Base-by-base conservation (phyloP, 257 asterid species). In the Solanum stenotomum region DNA sequence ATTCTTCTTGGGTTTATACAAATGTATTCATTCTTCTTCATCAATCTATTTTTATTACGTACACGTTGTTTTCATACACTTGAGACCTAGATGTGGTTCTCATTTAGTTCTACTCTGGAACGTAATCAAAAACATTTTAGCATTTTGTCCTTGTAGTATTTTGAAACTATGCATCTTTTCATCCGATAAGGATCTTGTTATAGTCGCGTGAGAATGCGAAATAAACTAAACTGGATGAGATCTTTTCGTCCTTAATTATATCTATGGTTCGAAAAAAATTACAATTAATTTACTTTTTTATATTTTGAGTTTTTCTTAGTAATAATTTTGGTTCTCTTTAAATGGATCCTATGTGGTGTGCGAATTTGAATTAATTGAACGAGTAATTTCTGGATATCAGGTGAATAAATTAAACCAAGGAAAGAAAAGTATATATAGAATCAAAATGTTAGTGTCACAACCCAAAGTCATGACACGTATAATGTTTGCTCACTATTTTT, bases 1-100 rank as follows among this genome's bases (percentile, higher is more conserved):
- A 91, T 92, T 92, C 89, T 89, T 76, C 89, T 90, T 92, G 94
- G 88, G 84, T 87, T 74, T 85, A 88, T 89, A 88, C 44, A 33
- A 72, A 72, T 35, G 44, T 34, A 61, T 76, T n/a, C 38, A 56
- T 76, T 84, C 70, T 31, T 20, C 12, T 56, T 87, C 31, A 18
- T 74, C 18, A n/a, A 44, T 42, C 44, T 75, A 52, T 27, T 37
- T 65, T 65, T n/a, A 11, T 70, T 59, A 31, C 85, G 22, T 82
- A 83, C 85, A 81, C 87, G 49, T 78, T 38, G 78, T 83, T 81
- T 49, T 82, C 85, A 49, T 49, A 82, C 42, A 82, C 18, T 82
- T 82, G 86, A 29, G 78, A 71, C 20, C 35, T 68, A 42, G 42
- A 2, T 88, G 87, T 83, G 85, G 88, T 85, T 68, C 85, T 87